Evolutionary conservation across 108 stramenopile species (phyloP).

Genomic region (Skeletonema tropicum): DNA sequence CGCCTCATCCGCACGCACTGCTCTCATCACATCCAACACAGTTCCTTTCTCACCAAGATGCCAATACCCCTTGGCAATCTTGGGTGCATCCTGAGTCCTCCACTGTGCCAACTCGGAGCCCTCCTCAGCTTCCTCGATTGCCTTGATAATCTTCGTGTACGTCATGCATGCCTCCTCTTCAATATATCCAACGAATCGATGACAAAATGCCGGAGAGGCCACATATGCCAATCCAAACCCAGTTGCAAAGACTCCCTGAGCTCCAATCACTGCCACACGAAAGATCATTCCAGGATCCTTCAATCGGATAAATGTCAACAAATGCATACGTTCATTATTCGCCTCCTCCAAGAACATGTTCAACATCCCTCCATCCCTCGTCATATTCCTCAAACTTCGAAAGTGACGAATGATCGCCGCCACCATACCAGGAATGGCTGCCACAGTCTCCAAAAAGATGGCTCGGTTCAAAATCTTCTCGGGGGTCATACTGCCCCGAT

Average conservation of each 20-base stretch:
- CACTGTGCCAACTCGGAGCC: conserved; percentile 82
- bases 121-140: conserved; percentile 82
- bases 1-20: conserved; percentile 93
- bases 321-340: conserved; percentile 98
- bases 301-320: conserved; percentile 89
- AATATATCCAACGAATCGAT: conserved; percentile 97
- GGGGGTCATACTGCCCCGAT: conserved; percentile 57
- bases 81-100: conserved; percentile 73
- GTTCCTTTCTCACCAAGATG: conserved; percentile 88
- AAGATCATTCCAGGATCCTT: conserved; percentile 76
- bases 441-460: conserved; percentile 89
- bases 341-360: conserved; percentile 97
- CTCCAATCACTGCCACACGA: conserved; percentile 72
- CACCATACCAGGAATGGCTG: conserved; percentile 91
- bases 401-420: conserved; percentile 92
- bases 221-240: conserved; percentile 87
- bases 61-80: conserved; percentile 84
- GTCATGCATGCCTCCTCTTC: conserved; percentile 93
- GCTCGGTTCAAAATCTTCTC: conserved; percentile 77
- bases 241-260: conserved; percentile 84
- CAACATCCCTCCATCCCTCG: conserved; percentile 93
- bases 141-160: conserved; percentile 90
- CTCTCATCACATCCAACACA: conserved; percentile 89
- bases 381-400: conserved; percentile 87
- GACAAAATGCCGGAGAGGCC: conserved; percentile 88